These are phyloP conservation scores for Apiospora marii DNA, from an alignment of 2,329 filamentous ascomycete genomes.

Conservation along the genomic window DNA sequence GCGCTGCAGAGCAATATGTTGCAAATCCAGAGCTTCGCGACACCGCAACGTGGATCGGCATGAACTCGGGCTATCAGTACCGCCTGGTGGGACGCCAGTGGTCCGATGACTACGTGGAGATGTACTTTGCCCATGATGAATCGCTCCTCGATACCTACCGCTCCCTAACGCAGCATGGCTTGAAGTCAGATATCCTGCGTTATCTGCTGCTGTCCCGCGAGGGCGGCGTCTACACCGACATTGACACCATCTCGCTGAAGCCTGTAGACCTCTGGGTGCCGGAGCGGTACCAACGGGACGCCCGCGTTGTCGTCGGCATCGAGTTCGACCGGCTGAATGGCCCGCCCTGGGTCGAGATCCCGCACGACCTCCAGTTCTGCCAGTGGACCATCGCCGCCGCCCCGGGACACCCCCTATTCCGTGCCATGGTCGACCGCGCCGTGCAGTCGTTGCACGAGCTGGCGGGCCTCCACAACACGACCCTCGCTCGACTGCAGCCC, in stretches of 20 bases:
- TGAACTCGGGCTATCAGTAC: constrained; percentile 37
- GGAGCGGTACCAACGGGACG: constrained; percentile 34
- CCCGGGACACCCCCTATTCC: constrained; percentile 43
- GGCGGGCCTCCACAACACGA: constrained; percentile 24
- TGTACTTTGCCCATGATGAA: constrained; percentile 33
- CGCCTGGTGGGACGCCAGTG: constrained; percentile 36
- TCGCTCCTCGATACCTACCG: constrained; percentile 28
- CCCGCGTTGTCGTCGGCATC: constrained; percentile 40
- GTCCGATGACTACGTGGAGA: constrained; percentile 38
- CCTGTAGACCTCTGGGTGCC: constrained; percentile 62
- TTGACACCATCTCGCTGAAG: constrained; percentile 52
- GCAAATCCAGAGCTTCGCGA: constrained; percentile 30
- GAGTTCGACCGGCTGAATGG: constrained; percentile 43
- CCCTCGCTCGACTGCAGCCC: constrained; percentile 30
- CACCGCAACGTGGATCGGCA: constrained; percentile 35
- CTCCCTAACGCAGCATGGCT: constrained; percentile 38
- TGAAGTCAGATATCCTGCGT: constrained; percentile 62
- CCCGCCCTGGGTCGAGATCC: constrained; percentile 38
- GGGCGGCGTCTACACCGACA: constrained; percentile 60
- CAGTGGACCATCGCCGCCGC: constrained; percentile 47
- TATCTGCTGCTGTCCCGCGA: constrained; percentile 74
- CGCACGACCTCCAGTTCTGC: constrained; percentile 43
- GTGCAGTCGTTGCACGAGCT: constrained; percentile 35
- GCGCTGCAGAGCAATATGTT: constrained; percentile 26
- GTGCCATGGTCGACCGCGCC: constrained; percentile 36